phyloP scores from a whole-genome alignment of 306 rosid species.

The Adenanthera pavonina region DNA sequence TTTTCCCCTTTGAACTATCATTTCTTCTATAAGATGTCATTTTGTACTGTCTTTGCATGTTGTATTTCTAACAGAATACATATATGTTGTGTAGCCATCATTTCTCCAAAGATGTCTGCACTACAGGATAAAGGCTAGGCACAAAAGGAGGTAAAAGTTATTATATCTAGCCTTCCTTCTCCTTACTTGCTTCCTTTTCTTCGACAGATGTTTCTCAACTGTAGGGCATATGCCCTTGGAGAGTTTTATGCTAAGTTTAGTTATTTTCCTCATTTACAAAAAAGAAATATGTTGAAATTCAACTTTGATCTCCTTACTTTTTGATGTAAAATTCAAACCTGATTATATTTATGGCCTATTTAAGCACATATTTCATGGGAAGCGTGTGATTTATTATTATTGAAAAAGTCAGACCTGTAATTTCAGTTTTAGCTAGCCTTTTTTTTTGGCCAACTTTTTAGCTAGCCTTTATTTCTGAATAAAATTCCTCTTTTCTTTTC shows the following conservation, averaged over 20 bases:
- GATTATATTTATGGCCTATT: too few relatives aligned
- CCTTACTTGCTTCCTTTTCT: conserved; percentile 11
- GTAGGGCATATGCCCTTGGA: background rate
- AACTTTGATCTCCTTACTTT: background rate
- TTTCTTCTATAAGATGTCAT: conserved; percentile 14
- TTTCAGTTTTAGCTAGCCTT: too few relatives aligned
- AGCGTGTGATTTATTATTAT: too few relatives aligned
- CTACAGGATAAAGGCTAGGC: conserved; percentile 70
- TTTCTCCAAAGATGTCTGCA: conserved; percentile 79
- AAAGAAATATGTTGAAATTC: background rate
- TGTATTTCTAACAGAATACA: conserved; percentile 36
- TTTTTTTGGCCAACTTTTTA: too few relatives aligned
- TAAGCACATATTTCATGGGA: too few relatives aligned
- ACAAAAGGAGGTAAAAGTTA: conserved; percentile 68
- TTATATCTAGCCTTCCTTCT: conserved; percentile 28
- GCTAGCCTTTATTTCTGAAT: too few relatives aligned
- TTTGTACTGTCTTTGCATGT: background rate
- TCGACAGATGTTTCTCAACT: background rate
- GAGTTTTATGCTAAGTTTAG: conserved; percentile 27
- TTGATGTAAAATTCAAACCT: background rate
- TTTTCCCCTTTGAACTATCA: conserved; percentile 16
- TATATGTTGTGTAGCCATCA: conserved; percentile 58
- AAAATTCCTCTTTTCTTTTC: too few relatives aligned
- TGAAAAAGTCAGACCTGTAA: too few relatives aligned
- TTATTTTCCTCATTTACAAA: background rate